These are phyloP conservation scores for Intubia oerlemansii DNA, from an alignment of 2,329 filamentous ascomycete genomes.

Conservation along the genomic window DNA sequence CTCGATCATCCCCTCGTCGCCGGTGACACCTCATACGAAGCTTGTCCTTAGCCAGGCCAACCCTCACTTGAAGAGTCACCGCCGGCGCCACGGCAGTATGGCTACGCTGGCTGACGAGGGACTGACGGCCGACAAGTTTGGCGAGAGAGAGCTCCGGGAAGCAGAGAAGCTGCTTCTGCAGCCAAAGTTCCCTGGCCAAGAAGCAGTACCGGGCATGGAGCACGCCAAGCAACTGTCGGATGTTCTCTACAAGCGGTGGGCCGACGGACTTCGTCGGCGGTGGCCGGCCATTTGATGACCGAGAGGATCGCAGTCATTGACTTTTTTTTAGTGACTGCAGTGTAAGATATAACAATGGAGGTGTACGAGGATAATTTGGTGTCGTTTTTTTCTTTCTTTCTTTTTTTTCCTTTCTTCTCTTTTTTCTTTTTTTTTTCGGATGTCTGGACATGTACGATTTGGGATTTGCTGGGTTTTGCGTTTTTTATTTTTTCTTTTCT, in stretches of 20 bases:
- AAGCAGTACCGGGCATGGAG: conserved; percentile 56
- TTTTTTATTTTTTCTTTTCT: not conserved
- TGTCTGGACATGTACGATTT: too few species aligned
- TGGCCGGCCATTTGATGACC: conserved; percentile 7
- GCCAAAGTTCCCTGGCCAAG: conserved; percentile 31
- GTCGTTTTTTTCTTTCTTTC: not conserved
- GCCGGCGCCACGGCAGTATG: conserved; percentile 34
- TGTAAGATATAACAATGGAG: too few species aligned
- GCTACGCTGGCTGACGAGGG: conserved; percentile 10
- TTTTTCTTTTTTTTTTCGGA: too few species aligned
- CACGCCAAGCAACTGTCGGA: conserved; percentile 78
- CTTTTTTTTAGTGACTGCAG: too few species aligned
- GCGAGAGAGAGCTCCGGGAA: conserved; percentile 22
- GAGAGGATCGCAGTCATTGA: not conserved
- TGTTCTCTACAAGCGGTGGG: conserved; percentile 80
- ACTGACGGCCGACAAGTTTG: conserved; percentile 14
- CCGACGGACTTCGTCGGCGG: conserved; percentile 48
- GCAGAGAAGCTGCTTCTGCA: conserved; percentile 25
- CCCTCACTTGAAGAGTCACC: conserved; percentile 63
- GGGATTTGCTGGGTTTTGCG: too few species aligned
- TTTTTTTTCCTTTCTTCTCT: too few species aligned
- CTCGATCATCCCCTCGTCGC: too few species aligned
- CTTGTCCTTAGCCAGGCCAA: conserved; percentile 64
- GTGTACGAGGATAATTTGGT: conserved; percentile 1
- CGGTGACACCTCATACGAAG: conserved; percentile 40